phyloP scores from a whole-genome alignment of 495 filamentous ascomycete genomes.

The Hypoxylon intermedium region DNA sequence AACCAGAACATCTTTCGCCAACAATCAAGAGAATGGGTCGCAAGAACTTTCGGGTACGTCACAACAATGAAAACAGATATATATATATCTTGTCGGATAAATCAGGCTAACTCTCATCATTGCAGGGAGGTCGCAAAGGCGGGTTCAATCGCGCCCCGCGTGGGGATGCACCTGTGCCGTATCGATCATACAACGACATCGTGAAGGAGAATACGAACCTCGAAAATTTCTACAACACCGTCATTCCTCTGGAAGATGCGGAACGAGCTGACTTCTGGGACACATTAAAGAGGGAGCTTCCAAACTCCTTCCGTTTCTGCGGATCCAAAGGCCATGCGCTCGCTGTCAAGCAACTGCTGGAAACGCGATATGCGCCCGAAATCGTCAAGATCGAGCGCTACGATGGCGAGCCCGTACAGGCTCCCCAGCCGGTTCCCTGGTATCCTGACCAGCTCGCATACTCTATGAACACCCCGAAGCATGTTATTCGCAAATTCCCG shows the following conservation, averaged over 20 bases:
- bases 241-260: slow-evolving; percentile 72
- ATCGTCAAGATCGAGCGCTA: slow-evolving; percentile 76
- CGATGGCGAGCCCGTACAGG: slow-evolving; percentile 79
- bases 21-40: slow-evolving; percentile 42
- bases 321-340: slow-evolving; percentile 92
- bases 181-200: slow-evolving; percentile 63
- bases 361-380: slow-evolving; percentile 86
- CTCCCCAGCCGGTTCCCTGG: slow-evolving; percentile 82
- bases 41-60: slow-evolving; percentile 39
- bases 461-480: slow-evolving; percentile 95
- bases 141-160: slow-evolving; percentile 36
- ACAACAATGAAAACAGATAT: not conserved
- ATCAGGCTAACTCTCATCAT: slow-evolving; percentile 13
- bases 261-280: slow-evolving; percentile 84
- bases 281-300: slow-evolving; percentile 78
- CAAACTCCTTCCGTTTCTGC: slow-evolving; percentile 95
- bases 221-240: slow-evolving; percentile 81
- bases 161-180: slow-evolving; percentile 33
- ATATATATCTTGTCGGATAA: not conserved
- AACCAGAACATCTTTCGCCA: slow-evolving; percentile 1
- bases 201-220: slow-evolving; percentile 76
- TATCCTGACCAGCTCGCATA: slow-evolving; percentile 94
- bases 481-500: slow-evolving; percentile 85
- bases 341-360: slow-evolving; percentile 81
- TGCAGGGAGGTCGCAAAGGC: slow-evolving; percentile 41